Base-by-base conservation (phyloP, 805 yeast genomes). In the Metschnikowia arizonensis region DNA sequence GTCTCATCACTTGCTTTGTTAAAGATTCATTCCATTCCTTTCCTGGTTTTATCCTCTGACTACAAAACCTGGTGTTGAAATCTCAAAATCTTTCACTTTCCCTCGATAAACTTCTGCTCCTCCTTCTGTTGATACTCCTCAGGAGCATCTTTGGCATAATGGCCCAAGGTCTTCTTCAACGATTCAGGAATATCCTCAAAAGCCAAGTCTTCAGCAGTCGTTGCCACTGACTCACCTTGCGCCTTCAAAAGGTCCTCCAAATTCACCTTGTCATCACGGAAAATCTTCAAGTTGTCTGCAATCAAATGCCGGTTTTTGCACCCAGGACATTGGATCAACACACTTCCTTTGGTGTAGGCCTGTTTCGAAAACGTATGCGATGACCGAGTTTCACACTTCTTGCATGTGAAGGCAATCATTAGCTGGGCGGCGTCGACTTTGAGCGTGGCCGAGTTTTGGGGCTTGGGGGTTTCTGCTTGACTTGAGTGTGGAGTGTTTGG, bases 371-470 rank as follows among this genome's bases (percentile, higher is more conserved):
- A 84, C n/a, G 83, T 76, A 59, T 91, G 98, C 3, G 89, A 81
- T 0, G 97, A 88, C 45, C 97, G 71, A 2, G 85, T 78, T 37
- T 79, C 75, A 65, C 98, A 91, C 53, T 81, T 79, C 61, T 89
- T 91, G 66, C 98, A 91, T 0, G 97, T 91, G 67, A 91, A 90
- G 0, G 96, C 91, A 18, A 91, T 76, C 84, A 88, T 84, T 50
- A 87, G 70, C 62, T 83, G 79, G 2, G 95, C 96, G 50, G 83
- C 80, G 43, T 85, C 93, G 17, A 78, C 75, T 55, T 84, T 81
- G 48, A 79, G 43, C 33, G 52, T 35, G 5, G 49, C 50, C 3
- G 49, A n/a, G 39, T 14, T n/a, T 18, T 19, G 11, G 15, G 40
- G 12, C 15, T 10, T 10, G 28, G 30, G 11, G 15, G n/a, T 6